phyloP scores from a whole-genome alignment of 768 basidiomycete genomes.

The Crucibulum laeve region DNA sequence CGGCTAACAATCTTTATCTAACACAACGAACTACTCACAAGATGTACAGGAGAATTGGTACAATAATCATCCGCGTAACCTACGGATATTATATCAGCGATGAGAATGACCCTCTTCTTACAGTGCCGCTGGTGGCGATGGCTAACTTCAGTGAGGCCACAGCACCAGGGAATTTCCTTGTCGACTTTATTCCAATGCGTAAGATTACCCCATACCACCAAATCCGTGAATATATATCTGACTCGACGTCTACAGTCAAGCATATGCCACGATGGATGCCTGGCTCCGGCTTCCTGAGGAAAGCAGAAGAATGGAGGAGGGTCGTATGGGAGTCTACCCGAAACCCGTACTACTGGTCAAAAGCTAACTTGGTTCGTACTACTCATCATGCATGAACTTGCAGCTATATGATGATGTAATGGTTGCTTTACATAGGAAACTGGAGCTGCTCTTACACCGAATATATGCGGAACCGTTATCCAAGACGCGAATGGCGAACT shows the following conservation, averaged over 20 bases:
- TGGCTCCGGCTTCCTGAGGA: slow-evolving; percentile 33
- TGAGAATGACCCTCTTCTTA: not conserved
- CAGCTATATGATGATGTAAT: not conserved
- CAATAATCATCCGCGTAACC: not conserved
- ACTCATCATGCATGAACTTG: too few species aligned
- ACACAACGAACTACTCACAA: not conserved
- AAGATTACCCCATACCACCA: not conserved
- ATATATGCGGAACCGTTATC: not conserved
- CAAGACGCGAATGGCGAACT: not conserved
- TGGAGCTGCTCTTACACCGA: not conserved
- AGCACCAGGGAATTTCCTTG: slow-evolving; percentile 11
- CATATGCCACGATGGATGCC: slow-evolving; percentile 25
- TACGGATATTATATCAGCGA: not conserved
- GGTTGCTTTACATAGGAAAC: not conserved
- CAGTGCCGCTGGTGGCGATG: not conserved
- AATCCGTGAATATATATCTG: not conserved
- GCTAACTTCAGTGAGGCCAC: slow-evolving; percentile 1
- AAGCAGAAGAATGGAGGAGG: slow-evolving; percentile 27
- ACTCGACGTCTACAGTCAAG: slow-evolving; percentile 7
- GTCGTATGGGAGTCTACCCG: not conserved
- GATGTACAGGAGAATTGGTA: not conserved
- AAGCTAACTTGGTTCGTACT: not conserved
- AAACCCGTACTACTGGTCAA: not conserved
- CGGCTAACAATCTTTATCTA: not conserved
- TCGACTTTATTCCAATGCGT: slow-evolving; percentile 11